These are phyloP conservation scores for Colletotrichum sp. DNA, from an alignment of 2,329 filamentous ascomycete species.

Conservation along the genomic window DNA sequence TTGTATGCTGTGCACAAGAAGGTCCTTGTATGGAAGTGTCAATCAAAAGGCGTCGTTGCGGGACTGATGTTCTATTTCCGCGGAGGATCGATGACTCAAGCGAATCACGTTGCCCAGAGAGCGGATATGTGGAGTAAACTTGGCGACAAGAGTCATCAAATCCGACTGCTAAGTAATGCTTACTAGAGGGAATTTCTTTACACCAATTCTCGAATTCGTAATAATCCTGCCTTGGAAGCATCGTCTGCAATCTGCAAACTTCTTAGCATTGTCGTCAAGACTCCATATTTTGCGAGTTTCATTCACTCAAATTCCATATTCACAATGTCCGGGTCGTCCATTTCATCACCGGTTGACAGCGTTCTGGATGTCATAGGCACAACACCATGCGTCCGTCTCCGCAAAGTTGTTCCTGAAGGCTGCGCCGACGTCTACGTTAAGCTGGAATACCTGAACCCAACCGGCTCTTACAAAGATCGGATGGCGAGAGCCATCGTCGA, in stretches of 20 bases:
- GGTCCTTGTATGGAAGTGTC: neutral
- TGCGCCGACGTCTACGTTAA: constrained; percentile 18
- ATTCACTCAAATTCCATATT: neutral
- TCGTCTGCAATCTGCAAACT: rapidly evolving
- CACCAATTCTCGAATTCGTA: neutral
- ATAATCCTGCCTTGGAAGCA: neutral
- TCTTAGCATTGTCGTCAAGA: neutral
- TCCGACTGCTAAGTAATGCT: neutral
- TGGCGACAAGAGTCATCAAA: neutral
- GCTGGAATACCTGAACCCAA: constrained; percentile 18
- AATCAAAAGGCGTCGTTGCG: neutral
- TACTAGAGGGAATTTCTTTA: neutral
- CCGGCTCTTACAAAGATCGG: constrained; percentile 18
- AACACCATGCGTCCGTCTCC: constrained; percentile 12
- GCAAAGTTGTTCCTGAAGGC: constrained; percentile 1
- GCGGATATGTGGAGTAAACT: neutral
- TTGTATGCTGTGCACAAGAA: neutral
- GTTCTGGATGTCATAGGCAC: constrained; percentile 13
- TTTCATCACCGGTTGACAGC: neutral
- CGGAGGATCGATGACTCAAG: neutral
- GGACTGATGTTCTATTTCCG: neutral
- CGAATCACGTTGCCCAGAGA: neutral
- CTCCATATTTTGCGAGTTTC: neutral
- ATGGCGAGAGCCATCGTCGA: constrained; percentile 12
- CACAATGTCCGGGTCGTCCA: neutral